Base-by-base conservation (phyloP, 2,329 filamentous ascomycete genomes). In the Paraphoma chrysanthemicola region DNA sequence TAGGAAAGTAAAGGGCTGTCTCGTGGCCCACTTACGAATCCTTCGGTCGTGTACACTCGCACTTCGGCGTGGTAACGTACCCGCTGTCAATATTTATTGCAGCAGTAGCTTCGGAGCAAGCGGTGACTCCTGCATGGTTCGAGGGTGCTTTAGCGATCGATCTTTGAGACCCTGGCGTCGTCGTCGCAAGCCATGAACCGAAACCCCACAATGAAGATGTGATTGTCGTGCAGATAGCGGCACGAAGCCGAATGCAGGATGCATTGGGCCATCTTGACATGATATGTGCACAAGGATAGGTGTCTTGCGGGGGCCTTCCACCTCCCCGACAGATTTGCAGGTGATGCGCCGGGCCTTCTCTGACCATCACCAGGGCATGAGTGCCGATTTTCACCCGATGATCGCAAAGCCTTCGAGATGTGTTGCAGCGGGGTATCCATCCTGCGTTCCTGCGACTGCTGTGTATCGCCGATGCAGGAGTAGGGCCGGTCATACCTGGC, bases 61-160 rank as follows among this genome's bases (percentile, higher is more conserved):
- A n/a, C 12, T 9, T 9, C 39, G 39, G 39, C n/a, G 39, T 16
- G 12, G 39, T 42, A 18, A 14, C 29, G 59, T 55, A 60, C 59
- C 53, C 53, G 57, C 52, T 62, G 51, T 51, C 60, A 64, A 63
- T 64, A 54, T 53, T 56, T 46, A 56, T 48, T 59, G 60, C 54
- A 64, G 58, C 59, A 62, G 63, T 68, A 66, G 64, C 63, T 59
- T 62, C 66, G 63, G 63, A 62, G 49, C 36, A 60, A 54, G 53
- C 56, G 51, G 46, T 59, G 48, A 51, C 44, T 48, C 17, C 42
- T 59, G 62, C 60, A 65, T 65, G 44, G 42, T 58, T 46, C 53
- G 51, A 53, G 49, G 36, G 39, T 29, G 48, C 28, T 45, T 41
- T 56, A 29, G 17, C 38, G 41, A 16, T 60, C 49, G 36, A 54